Percentiles rank a stretch among this genome's conserved stretches.
Conservation (phyloP, 75 land plant genomes). For the Sequoiadendron giganteum region DNA sequence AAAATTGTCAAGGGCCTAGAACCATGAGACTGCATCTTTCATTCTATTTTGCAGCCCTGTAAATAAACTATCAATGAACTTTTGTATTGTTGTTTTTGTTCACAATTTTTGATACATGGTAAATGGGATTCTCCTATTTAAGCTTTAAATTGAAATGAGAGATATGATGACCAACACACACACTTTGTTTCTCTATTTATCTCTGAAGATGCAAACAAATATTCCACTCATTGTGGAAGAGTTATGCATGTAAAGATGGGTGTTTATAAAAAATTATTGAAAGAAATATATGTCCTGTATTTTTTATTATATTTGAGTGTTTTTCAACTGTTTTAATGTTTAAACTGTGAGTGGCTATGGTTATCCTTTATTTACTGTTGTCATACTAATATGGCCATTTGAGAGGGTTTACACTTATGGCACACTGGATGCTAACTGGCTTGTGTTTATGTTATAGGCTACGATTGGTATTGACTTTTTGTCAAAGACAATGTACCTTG, state of each 20-base stretch:
- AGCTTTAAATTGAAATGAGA: not conserved
- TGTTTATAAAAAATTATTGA: not conserved
- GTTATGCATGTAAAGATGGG: not conserved
- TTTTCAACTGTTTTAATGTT: not conserved
- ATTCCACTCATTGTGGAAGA: not conserved
- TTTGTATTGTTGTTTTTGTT: not conserved
- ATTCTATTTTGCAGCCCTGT: not conserved
- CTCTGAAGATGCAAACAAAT: not conserved
- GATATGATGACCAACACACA: not conserved
- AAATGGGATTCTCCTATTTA: not conserved
- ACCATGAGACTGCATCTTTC: not conserved
- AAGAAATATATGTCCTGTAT: not conserved
- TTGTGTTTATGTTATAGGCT: constrained; percentile 26
- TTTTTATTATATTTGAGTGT: not conserved
- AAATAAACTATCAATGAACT: not conserved
- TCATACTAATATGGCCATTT: not conserved
- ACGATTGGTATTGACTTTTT: constrained; percentile 57
- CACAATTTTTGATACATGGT: not conserved
- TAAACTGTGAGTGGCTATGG: not conserved
- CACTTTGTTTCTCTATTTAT: not conserved
- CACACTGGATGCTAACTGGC: constrained; percentile 7
- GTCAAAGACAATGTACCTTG: constrained; percentile 61
- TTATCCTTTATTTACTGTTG: not conserved
- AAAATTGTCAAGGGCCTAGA: not conserved
- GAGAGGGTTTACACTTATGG: not conserved